These are phyloP conservation scores for Debaryomyces coudertii DNA, from an alignment of 1,139 yeast species.

Conservation along the genomic window DNA sequence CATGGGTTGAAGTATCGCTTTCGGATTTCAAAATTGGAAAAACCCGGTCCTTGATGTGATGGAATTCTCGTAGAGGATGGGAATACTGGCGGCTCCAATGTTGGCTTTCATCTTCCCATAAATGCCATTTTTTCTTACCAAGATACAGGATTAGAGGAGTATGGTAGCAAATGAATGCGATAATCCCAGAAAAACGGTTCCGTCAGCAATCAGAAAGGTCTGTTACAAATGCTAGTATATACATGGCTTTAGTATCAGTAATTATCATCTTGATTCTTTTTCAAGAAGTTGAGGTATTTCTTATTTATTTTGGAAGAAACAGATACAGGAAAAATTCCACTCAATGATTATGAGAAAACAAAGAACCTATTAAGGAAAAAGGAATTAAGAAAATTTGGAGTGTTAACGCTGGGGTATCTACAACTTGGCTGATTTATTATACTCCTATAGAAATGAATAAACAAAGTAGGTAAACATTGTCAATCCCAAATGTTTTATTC, in stretches of 20 bases:
- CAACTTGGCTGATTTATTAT: too few species aligned
- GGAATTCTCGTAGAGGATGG: constrained; percentile 51
- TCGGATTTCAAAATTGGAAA: constrained; percentile 90
- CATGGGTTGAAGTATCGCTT: constrained; percentile 67
- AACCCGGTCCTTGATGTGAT: constrained; percentile 88
- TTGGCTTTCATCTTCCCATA: constrained; percentile 63
- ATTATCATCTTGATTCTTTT: constrained; percentile 59
- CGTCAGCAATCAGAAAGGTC: constrained; percentile 82
- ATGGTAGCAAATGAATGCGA: constrained; percentile 87
- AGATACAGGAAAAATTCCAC: too few species aligned
- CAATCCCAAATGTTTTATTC: too few species aligned
- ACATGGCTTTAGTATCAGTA: constrained; percentile 58
- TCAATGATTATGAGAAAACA: too few species aligned
- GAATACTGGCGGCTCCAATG: constrained; percentile 64
- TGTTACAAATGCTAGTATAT: constrained; percentile 68
- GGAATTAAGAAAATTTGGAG: too few species aligned
- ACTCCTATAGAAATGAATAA: too few species aligned
- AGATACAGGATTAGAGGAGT: constrained; percentile 83
- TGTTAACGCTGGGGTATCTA: too few species aligned
- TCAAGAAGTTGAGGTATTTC: constrained; percentile 71
- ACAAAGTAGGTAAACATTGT: too few species aligned
- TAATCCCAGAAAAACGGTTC: constrained; percentile 81
- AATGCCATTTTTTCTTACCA: constrained; percentile 79
- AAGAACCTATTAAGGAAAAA: too few species aligned
- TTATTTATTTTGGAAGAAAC: too few species aligned